Evolutionary conservation across 331 rosid genomes (phyloP).

Genomic region (Pyracantha coccinea): DNA sequence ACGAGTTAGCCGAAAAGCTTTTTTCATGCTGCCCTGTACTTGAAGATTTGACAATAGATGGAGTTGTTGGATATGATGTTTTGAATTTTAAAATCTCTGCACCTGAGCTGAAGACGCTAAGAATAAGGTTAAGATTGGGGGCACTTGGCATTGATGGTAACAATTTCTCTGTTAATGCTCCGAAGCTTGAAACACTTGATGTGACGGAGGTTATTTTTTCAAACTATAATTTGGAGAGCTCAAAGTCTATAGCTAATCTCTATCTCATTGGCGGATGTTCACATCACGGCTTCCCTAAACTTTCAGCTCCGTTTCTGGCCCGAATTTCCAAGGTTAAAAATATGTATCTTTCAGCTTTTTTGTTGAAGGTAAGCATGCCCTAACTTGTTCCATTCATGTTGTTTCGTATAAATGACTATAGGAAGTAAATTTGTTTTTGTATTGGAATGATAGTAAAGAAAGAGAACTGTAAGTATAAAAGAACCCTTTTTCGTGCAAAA

Average conservation of each 20-base stretch:
- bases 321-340: not conserved
- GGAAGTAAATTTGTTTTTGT: not conserved
- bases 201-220: not conserved
- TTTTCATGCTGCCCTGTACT: slow-evolving; percentile 1
- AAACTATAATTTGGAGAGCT: not conserved
- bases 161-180: not conserved
- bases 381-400: not conserved
- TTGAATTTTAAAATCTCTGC: not conserved
- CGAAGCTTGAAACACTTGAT: not conserved
- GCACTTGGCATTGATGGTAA: not conserved
- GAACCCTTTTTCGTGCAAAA: not conserved
- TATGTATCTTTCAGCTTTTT: not conserved
- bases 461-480: not conserved
- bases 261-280: not conserved
- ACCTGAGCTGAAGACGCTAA: not conserved
- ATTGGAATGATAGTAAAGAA: not conserved
- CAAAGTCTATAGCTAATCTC: not conserved
- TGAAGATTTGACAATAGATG: not conserved
- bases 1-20: not conserved
- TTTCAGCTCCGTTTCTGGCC: not conserved
- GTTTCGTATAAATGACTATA: not conserved
- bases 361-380: not conserved
- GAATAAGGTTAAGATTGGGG: not conserved
- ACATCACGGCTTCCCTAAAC: not conserved
- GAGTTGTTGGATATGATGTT: not conserved